These are phyloP conservation scores for Colletotrichum spaethianum DNA, from an alignment of 2,329 filamentous ascomycete genomes.

Conservation along the genomic window DNA sequence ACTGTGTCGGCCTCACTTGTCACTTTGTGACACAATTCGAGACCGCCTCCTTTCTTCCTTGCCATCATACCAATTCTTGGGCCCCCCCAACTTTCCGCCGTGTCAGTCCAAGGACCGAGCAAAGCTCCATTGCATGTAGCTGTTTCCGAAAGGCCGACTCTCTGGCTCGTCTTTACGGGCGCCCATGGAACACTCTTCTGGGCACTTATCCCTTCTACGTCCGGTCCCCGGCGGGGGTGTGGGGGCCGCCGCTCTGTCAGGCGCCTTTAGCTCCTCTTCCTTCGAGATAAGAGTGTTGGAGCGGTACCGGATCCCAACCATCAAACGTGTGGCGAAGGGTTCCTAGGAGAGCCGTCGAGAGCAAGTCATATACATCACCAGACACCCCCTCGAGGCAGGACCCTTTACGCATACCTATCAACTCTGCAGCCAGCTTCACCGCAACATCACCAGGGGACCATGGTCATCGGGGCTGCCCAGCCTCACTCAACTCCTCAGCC, in stretches of 20 bases:
- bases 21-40: slow-evolving; percentile 13
- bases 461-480: slow-evolving; percentile 24
- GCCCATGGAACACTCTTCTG: slow-evolving; percentile 22
- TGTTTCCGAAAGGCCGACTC: slow-evolving; percentile 15
- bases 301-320: slow-evolving; percentile 34
- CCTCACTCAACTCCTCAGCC: slow-evolving; percentile 20
- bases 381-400: slow-evolving; percentile 29
- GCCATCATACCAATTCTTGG: not conserved
- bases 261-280: slow-evolving; percentile 9
- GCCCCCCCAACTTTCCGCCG: not conserved
- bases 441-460: slow-evolving; percentile 16
- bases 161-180: slow-evolving; percentile 13
- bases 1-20: not conserved
- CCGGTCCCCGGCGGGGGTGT: slow-evolving; percentile 25
- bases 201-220: slow-evolving; percentile 5
- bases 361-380: slow-evolving; percentile 30
- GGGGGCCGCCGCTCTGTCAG: slow-evolving; percentile 24
- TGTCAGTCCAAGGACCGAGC: slow-evolving; percentile 17
- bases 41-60: not conserved
- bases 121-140: slow-evolving; percentile 15
- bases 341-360: not conserved
- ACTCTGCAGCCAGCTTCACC: slow-evolving; percentile 24
- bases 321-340: not conserved
- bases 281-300: slow-evolving; percentile 36
- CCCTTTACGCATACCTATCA: slow-evolving; percentile 35